Evolutionary conservation across 768 basidiomycete species (phyloP).

Genomic region (Trametes cingulata): DNA sequence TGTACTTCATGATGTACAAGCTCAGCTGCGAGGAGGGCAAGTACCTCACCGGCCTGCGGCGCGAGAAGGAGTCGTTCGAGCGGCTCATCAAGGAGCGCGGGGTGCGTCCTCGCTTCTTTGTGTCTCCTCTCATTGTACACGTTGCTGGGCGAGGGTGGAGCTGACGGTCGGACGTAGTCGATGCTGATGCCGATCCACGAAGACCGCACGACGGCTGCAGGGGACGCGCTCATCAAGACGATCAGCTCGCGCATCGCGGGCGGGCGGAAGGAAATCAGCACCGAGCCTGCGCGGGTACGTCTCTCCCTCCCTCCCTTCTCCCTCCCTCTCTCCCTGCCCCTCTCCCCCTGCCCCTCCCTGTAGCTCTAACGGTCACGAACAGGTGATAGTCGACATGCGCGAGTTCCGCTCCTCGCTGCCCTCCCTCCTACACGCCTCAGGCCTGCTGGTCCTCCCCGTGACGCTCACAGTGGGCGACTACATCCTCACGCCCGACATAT

Average conservation of each 20-base stretch:
- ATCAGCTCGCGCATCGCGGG: slow-evolving; percentile 87
- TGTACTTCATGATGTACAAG: slow-evolving; percentile 96
- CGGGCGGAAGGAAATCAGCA: slow-evolving; percentile 66
- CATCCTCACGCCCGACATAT: slow-evolving; percentile 91
- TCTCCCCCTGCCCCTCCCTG: not conserved
- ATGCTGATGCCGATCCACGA: slow-evolving; percentile 88
- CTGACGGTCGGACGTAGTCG: slow-evolving; percentile 57
- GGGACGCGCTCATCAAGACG: slow-evolving; percentile 70
- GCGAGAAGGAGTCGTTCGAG: slow-evolving; percentile 94
- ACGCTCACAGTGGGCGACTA: slow-evolving; percentile 97
- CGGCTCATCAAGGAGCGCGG: slow-evolving; percentile 88
- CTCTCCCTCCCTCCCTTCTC: not conserved
- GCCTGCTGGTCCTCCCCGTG: slow-evolving; percentile 80
- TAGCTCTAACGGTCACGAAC: not conserved
- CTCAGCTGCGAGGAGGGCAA: slow-evolving; percentile 95
- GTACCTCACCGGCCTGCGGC: slow-evolving; percentile 84
- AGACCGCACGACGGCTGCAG: slow-evolving; percentile 46
- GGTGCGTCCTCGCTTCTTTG: slow-evolving; percentile 48
- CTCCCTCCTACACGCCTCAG: slow-evolving; percentile 82
- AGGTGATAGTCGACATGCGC: slow-evolving; percentile 97
- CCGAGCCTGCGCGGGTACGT: slow-evolving; percentile 64
- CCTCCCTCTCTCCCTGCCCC: not conserved
- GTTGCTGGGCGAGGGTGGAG: not conserved
- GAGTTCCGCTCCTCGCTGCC: slow-evolving; percentile 95
- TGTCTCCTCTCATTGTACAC: not conserved